Conservation (phyloP, 2,329 filamentous ascomycete species). For the Apiospora rasikravindrae region DNA sequence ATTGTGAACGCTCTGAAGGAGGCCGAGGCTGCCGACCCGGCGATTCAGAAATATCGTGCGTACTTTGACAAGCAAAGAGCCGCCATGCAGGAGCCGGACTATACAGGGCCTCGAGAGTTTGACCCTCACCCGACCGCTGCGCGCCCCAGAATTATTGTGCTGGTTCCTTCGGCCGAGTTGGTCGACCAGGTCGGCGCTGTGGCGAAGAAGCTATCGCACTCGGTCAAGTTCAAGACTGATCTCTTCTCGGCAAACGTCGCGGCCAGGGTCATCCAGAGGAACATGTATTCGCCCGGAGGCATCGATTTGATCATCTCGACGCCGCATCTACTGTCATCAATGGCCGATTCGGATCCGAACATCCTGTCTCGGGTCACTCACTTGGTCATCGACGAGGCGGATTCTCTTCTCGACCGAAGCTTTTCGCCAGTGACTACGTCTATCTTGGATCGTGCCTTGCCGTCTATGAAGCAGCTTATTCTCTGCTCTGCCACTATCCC, state of each 20-base stretch:
- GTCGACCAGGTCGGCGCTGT: conserved; percentile 85
- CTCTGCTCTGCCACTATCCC: conserved; percentile 98
- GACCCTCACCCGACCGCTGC: conserved; percentile 76
- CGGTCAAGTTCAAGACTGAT: conserved; percentile 84
- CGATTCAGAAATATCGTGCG: conserved; percentile 62
- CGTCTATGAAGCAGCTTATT: conserved; percentile 84
- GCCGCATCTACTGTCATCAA: conserved; percentile 85
- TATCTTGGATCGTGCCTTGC: conserved; percentile 81
- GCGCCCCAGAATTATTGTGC: conserved; percentile 80
- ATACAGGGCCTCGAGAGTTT: conserved; percentile 68
- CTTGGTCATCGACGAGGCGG: conserved; percentile 91
- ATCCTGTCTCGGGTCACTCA: conserved; percentile 90
- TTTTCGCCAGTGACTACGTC: conserved; percentile 83
- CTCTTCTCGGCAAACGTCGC: conserved; percentile 80
- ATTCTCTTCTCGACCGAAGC: conserved; percentile 92
- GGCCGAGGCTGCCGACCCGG: conserved; percentile 66
- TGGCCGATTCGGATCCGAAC: conserved; percentile 88
- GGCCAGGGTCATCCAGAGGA: conserved; percentile 80
- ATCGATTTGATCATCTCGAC: conserved; percentile 88
- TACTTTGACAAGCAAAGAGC: conserved; percentile 60
- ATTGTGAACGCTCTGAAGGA: conserved; percentile 84
- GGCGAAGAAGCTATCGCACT: conserved; percentile 82
- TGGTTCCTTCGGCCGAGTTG: conserved; percentile 91
- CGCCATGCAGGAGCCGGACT: conserved; percentile 57
- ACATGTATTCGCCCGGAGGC: conserved; percentile 79